phyloP scores from a whole-genome alignment of 1,139 yeast genomes.

The Taphrina pruni region DNA sequence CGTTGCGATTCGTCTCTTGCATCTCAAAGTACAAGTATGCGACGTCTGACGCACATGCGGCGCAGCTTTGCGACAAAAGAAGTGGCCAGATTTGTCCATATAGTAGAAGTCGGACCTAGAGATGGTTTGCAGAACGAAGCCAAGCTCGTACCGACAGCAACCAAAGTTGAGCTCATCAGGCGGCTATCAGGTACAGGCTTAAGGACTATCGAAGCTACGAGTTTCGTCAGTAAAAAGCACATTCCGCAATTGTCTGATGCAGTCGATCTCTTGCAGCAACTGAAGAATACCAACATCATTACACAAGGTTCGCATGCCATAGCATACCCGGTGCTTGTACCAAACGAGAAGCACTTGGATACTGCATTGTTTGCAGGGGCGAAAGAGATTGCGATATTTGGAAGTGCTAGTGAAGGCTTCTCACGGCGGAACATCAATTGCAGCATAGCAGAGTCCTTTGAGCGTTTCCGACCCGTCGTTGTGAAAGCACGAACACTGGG shows the following conservation, averaged over 20 bases:
- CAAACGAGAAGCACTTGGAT: constrained; percentile 51
- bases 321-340: constrained; percentile 51
- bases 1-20: too few species aligned
- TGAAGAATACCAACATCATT: not conserved
- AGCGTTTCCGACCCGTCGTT: constrained; percentile 49
- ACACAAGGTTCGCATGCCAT: constrained; percentile 44
- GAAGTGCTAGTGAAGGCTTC: constrained; percentile 53
- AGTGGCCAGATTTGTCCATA: constrained; percentile 38
- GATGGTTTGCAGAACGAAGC: constrained; percentile 54
- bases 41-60: not conserved
- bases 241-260: constrained; percentile 53
- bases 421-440: constrained; percentile 51
- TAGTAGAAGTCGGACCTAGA: constrained; percentile 53
- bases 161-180: constrained; percentile 50
- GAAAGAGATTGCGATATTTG: constrained; percentile 52
- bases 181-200: constrained; percentile 50
- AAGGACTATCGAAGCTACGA: constrained; percentile 50
- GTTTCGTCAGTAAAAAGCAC: constrained; percentile 54
- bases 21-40: not conserved
- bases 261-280: constrained; percentile 45
- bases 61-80: not conserved
- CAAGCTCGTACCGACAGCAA: constrained; percentile 49
- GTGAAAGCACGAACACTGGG: constrained; percentile 48
- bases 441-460: constrained; percentile 50
- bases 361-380: constrained; percentile 48